Base-by-base conservation (phyloP, 768 basidiomycete genomes). In the Mycena vulgaris region DNA sequence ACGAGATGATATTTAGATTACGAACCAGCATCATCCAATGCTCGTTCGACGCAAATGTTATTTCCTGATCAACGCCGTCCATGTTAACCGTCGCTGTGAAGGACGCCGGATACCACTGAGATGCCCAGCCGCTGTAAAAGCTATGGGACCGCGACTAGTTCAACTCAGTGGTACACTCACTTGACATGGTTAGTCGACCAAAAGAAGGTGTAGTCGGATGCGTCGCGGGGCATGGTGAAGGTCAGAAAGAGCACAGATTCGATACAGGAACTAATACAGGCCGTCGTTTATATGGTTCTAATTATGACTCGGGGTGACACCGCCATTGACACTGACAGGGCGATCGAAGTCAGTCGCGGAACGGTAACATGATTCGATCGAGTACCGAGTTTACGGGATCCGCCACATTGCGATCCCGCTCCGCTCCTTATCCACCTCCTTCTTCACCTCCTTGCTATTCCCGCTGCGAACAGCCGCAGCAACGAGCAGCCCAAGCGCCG, bases 401-500 rank as follows among this genome's bases (percentile, higher is more conserved):
- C 90, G 79, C 89, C 90, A 91, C 85, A 92, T 89, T 2, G 87
- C 90, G 65, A 93, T 89, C 1, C 91, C 90, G 68, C 85, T 84
- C 52, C 90, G 79, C 56, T 88, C 88, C 57, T 84, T 80, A 70
- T 90, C 89, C 5, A 92, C 75, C 65, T 89, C 87, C 68, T 89
- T 83, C 78, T 82, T 86, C 21, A 87, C 89, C 70, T 87, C 85
- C 72, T 86, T 86, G 76, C 87, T 89, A 51, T 79, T 77, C 58
- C 80, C 83, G 68, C 87, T 89, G 71, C 87, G 80, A 42, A 91
- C 80, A 19, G 89, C 89, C 31, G 85, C 86, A 21, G 88, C 87
- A 30, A 91, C 83, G 31, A 91, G 78, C 68, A 91, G 71, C 28
- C 79, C 79, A 21, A 91, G 59, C 11, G 88, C 88, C 66, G 85